These are phyloP conservation scores for Asterochloris sp. DNA, from an alignment of 139 green algal species.

Conservation along the genomic window DNA sequence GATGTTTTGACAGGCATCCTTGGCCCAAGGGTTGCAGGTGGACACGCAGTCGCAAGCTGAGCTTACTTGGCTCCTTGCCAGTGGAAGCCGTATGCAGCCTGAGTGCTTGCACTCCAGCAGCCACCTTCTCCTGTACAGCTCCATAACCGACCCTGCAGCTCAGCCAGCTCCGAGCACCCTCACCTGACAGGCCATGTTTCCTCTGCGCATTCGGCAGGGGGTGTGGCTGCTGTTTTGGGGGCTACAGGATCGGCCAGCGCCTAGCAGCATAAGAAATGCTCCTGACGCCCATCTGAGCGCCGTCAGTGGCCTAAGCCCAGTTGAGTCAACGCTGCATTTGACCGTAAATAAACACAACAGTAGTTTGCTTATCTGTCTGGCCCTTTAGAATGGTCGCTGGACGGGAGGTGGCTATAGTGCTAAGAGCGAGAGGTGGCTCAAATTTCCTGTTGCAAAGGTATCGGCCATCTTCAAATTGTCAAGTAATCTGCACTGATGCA, in stretches of 20 bases:
- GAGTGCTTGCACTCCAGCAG: too few relatives aligned
- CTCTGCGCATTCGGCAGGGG: too few relatives aligned
- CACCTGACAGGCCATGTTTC: too few relatives aligned
- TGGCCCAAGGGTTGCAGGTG: not conserved
- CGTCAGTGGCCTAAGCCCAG: not conserved
- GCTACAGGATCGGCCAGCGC: not conserved
- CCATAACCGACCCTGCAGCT: too few relatives aligned
- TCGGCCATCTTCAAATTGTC: not conserved
- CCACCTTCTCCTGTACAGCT: too few relatives aligned
- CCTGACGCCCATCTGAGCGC: not conserved
- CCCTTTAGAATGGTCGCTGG: slow-evolving; percentile 7
- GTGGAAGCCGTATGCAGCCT: too few relatives aligned
- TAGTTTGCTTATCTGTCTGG: not conserved
- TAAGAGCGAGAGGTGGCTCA: slow-evolving; percentile 26
- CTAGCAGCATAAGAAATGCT: not conserved
- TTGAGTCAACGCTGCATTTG: too few relatives aligned
- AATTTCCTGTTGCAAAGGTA: slow-evolving; percentile 52
- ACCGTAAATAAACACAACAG: not conserved
- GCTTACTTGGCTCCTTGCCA: too few relatives aligned
- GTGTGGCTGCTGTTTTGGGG: too few relatives aligned
- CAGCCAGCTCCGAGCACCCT: too few relatives aligned
- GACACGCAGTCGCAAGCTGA: not conserved
- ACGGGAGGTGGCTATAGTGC: slow-evolving; percentile 27
- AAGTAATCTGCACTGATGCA: not conserved
- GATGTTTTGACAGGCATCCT: too few relatives aligned